Base-by-base conservation (phyloP, 2,329 filamentous ascomycete genomes). In the Lecanicillium sp. region DNA sequence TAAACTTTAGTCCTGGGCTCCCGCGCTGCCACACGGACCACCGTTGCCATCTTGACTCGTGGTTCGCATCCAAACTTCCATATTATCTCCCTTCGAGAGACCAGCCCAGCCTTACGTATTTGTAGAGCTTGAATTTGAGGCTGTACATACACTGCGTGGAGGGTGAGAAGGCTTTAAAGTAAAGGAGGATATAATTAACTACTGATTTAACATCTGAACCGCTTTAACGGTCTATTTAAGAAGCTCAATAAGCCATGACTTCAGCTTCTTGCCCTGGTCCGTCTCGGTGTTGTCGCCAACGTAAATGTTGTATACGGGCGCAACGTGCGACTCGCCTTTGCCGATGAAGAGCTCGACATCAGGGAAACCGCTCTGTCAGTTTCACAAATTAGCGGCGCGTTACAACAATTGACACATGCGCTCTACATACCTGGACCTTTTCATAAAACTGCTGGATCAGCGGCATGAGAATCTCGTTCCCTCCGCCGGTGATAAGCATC, bases 291-390 rank as follows among this genome's bases (percentile, higher is more conserved):
- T 51, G 27, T 54, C 51, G 9, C 52, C 52, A 3, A 53, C 53
- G n/a, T 51, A 52, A 5, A 56, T 29, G 30, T 58, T 58, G 24
- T 52, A 56, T 2, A 58, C 49, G 1, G 55, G 54, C 26, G 56
- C 56, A 9, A 58, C 56, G 21, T 58, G 56, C 11, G 53, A 52
- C 24, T 58, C 56, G 2, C 54, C 21, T 12, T 37, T 46, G 2
- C 53, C 56, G 4, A 55, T 30, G 17, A 58, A 58, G 1, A 58
- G 19, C 14, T 58, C 53, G 6, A 52, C 50, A 20, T 52, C 40
- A 6, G 54, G 51, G 3, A 53, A 50, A 2, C 51, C 54, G 6
- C 38, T 46, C 54, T 57, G n/a, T n/a, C 10, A 11, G 9, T 39
- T 11, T n/a, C 17, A 3, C 10, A 12, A 35, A 42, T 4, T 11